A percentile compares a stretch with the other conserved stretches of the same genome.
Evolutionary conservation across 163 green algal genomes (phyloP).

Genomic region (Trebouxiophyceae sp.): DNA sequence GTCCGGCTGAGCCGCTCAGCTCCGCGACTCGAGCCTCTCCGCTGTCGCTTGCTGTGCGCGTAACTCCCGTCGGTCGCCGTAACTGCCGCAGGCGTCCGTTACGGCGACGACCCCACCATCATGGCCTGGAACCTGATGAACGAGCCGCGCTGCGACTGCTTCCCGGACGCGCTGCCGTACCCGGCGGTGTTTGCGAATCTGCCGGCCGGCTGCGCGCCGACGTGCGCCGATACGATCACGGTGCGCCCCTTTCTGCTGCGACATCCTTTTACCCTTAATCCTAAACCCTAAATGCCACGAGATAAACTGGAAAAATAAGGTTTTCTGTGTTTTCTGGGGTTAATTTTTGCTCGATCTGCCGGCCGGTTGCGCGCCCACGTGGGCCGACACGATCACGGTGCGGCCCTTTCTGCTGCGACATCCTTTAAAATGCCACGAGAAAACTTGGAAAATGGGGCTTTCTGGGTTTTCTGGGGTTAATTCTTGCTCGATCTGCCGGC

Average conservation of each 20-base stretch:
- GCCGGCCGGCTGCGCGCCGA: constrained; percentile 5
- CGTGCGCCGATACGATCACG: constrained; percentile 1
- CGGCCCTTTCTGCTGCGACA: neutral
- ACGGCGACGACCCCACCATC: constrained; percentile 57
- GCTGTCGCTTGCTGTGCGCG: neutral
- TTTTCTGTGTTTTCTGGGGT: too few species aligned
- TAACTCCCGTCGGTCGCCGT: constrained; percentile 1
- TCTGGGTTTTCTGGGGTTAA: too few species aligned
- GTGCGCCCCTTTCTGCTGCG: neutral
- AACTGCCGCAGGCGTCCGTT: constrained; percentile 47
- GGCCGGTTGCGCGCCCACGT: neutral
- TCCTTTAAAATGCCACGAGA: too few species aligned
- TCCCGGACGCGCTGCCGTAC: constrained; percentile 8
- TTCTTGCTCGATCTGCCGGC: neutral
- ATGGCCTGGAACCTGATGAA: constrained; percentile 65
- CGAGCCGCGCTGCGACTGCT: constrained; percentile 35
- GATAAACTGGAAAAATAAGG: too few species aligned
- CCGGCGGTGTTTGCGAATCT: neutral
- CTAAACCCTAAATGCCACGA: too few species aligned
- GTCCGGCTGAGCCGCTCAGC: neutral
- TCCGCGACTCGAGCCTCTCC: neutral
- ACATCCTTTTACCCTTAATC: neutral
- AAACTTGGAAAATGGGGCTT: too few species aligned
- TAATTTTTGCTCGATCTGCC: neutral
- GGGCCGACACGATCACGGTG: neutral